A percentile compares a stretch with the other conserved stretches of the same genome.
Evolutionary conservation across 108 stramenopile species (phyloP).

Genomic region (Conticribra weissflogii): DNA sequence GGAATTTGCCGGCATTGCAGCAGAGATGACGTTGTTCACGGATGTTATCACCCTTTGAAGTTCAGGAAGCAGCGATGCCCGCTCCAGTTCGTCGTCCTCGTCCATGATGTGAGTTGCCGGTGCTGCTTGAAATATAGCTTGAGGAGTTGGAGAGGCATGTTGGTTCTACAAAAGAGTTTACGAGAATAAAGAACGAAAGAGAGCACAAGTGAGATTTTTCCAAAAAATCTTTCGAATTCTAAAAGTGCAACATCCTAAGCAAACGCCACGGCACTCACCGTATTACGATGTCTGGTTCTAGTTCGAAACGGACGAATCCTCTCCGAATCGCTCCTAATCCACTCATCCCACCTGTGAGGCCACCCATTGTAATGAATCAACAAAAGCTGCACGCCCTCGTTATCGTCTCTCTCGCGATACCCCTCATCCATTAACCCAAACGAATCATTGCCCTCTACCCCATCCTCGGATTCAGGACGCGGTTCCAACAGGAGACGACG

Average conservation of each 20-base stretch:
- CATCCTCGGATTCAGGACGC: conserved; percentile 25
- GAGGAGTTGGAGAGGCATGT: conserved; percentile 69
- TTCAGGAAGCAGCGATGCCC: conserved; percentile 67
- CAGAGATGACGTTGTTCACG: conserved; percentile 48
- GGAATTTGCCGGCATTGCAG: conserved; percentile 7
- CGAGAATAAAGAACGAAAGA: too few relatives aligned
- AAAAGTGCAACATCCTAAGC: background rate
- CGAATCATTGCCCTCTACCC: conserved; percentile 45
- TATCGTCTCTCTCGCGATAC: conserved; percentile 45
- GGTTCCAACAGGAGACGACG: conserved; percentile 77
- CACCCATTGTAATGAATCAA: conserved; percentile 98
- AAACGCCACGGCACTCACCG: conserved; percentile 18
- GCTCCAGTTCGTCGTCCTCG: conserved; percentile 63
- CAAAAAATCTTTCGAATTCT: too few relatives aligned
- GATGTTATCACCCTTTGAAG: conserved; percentile 52
- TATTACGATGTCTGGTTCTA: conserved; percentile 66
- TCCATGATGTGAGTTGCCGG: conserved; percentile 69
- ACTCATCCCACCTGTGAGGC: conserved; percentile 98
- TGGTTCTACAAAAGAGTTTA: too few relatives aligned
- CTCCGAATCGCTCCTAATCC: conserved; percentile 87
- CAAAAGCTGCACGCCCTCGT: conserved; percentile 73
- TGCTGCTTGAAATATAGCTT: conserved; percentile 68
- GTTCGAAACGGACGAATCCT: conserved; percentile 90
- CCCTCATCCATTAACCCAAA: conserved; percentile 23
- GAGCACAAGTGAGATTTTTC: too few relatives aligned